phyloP scores from a whole-genome alignment of 2,329 filamentous ascomycete species.

The Talaromyces sp. region DNA sequence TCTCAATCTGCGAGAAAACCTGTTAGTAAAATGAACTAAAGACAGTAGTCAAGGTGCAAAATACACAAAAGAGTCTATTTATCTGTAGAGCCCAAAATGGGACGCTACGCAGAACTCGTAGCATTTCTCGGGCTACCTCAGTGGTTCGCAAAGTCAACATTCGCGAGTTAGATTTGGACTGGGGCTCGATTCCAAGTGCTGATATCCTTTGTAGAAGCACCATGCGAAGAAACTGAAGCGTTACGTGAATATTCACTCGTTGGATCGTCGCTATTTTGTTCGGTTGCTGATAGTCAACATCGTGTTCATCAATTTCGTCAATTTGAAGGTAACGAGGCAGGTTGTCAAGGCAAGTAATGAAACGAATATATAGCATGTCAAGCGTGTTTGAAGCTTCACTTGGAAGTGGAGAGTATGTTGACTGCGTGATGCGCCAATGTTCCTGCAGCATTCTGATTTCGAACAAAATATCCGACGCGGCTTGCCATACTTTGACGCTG shows the following conservation, averaged over 20 bases:
- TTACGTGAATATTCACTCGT: slow-evolving; percentile 33
- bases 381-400: slow-evolving; percentile 26
- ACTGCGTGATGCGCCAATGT: slow-evolving; percentile 5
- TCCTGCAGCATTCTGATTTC: slow-evolving; percentile 25
- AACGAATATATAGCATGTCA: slow-evolving; percentile 34
- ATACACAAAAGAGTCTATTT: not conserved
- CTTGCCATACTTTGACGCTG: slow-evolving; percentile 39
- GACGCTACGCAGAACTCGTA: not conserved
- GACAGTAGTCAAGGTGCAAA: not conserved
- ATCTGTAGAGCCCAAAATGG: not conserved
- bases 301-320: slow-evolving; percentile 11
- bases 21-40: not conserved
- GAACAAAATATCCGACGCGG: slow-evolving; percentile 36
- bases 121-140: not conserved
- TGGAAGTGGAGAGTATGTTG: slow-evolving; percentile 4
- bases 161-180: not conserved
- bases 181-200: not conserved
- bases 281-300: slow-evolving; percentile 4
- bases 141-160: not conserved
- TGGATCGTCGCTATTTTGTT: slow-evolving; percentile 30
- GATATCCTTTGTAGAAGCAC: not conserved
- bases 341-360: slow-evolving; percentile 39
- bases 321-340: slow-evolving; percentile 33
- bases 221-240: not conserved
- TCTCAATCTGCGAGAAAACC: not conserved